A percentile compares a stretch with the other conserved stretches of the same genome.
These are phyloP conservation scores for Haemoproteus tartakovskyi DNA, from an alignment of 169 alveolate genomes.

Conservation along the genomic window DNA sequence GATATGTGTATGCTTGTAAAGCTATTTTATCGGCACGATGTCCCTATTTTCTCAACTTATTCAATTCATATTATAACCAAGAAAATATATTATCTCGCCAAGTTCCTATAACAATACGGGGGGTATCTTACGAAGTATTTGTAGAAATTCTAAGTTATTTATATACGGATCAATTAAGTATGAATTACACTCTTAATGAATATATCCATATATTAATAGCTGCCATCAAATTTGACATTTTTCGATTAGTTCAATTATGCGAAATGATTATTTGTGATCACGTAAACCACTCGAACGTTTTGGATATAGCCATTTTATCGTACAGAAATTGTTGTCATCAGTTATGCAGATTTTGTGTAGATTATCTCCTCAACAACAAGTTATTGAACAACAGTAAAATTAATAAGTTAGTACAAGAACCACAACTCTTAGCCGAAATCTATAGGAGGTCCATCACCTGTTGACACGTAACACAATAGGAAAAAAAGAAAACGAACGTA, in stretches of 20 bases:
- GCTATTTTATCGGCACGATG: conserved; percentile 16
- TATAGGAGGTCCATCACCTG: conserved; percentile 8
- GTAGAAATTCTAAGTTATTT: conserved; percentile 13
- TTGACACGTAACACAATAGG: not conserved
- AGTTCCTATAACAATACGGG: conserved; percentile 7
- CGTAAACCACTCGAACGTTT: conserved; percentile 2
- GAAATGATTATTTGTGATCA: conserved; percentile 1
- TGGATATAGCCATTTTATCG: conserved; percentile 7
- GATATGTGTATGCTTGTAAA: conserved; percentile 14
- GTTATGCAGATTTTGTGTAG: conserved; percentile 31
- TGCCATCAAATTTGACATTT: not conserved
- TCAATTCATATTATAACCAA: not conserved
- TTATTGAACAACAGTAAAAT: conserved; percentile 12
- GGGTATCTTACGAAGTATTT: conserved; percentile 1
- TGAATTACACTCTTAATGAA: conserved; percentile 4
- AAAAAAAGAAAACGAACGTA: no score
- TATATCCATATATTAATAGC: conserved; percentile 1
- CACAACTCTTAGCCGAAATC: conserved; percentile 23
- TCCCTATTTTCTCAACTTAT: not conserved
- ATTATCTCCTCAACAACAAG: conserved; percentile 19
- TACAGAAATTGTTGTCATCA: conserved; percentile 14
- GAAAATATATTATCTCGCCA: not conserved
- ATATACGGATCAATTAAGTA: conserved; percentile 10
- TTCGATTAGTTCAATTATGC: conserved; percentile 27
- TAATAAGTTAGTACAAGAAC: conserved; percentile 8